Evolutionary conservation across 2,329 filamentous ascomycete species (phyloP), one percentile per base, ranked within the genome.

Genomic region (Nakataea oryzae): DNA sequence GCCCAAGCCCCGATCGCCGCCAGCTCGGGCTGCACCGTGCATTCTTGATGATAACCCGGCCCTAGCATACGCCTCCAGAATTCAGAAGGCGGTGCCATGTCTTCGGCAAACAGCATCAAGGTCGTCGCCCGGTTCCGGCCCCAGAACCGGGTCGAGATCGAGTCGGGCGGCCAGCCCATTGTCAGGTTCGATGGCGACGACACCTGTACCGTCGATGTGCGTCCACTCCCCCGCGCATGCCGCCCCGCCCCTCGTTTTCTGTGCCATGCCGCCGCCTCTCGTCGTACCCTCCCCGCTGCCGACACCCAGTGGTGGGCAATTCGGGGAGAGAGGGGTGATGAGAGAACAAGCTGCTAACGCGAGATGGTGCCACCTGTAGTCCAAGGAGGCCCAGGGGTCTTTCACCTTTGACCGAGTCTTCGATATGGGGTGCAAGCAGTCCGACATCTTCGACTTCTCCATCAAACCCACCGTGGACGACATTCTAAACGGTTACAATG

Each of bases 351-450:
- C 21, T n/a, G 58, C 58, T 60, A 47, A 60, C 58, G 41, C 24
- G 30, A 32, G 30, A 21, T 7, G n/a, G 50, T 27, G 41, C 17
- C 6, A 26, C 58, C 58, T 29, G n/a, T 55, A 96, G 88, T 96
- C 91, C 67, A 86, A 82, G 73, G 93, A 97, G 74, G 89, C 88
- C 65, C 80, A 88, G 67, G 91, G 91, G 64, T 82, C 86, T 74
- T 99, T 97, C 75, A 99, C 95, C 66, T 99, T 97, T 76, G 95
- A 99, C 75, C 90, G 93, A 66, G 91, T 99, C 67, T 99, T 99
- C 79, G 91, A 91, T 74, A 97, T 96, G 90, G 81, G 83, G 75
- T 95, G 91, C 71, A 86, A 86, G 71, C 95, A 99, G 77, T 81
- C 85, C 71, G 93, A 97, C 76, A 92, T 99, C 71, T 99, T 99